A percentile compares a stretch with the other conserved stretches of the same genome.
These are phyloP conservation scores for Tricholoma furcatifolium DNA, from an alignment of 768 basidiomycete species.

Conservation along the genomic window DNA sequence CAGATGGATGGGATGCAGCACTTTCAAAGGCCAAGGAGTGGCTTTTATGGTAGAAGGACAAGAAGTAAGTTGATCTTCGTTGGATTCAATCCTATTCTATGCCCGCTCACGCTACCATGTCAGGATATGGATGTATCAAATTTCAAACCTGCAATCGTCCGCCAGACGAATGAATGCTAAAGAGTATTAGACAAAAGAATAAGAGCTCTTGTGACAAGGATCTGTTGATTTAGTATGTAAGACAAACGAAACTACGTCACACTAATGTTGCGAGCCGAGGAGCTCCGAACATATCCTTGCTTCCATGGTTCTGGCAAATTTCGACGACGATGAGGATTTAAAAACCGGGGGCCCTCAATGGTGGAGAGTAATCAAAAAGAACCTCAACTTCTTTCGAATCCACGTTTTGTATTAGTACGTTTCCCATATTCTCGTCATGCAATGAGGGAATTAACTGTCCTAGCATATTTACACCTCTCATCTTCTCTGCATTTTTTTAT, in stretches of 20 bases:
- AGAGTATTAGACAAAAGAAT: no score
- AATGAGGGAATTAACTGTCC: constrained; percentile 13
- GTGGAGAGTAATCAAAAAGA: constrained; percentile 34
- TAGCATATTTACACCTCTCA: constrained; percentile 76
- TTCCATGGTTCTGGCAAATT: background rate
- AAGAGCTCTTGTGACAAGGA: no score
- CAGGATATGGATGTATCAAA: no score
- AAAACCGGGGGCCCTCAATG: constrained; percentile 9
- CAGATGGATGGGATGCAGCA: constrained; percentile 30
- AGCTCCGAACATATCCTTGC: no score
- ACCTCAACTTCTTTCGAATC: constrained; percentile 68
- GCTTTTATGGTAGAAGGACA: constrained; percentile 5
- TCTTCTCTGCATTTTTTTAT: constrained; percentile 80
- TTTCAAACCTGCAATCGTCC: no score
- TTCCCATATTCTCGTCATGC: background rate
- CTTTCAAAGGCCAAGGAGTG: constrained; percentile 9
- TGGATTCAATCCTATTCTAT: no score
- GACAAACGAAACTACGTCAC: no score
- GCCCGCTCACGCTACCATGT: no score
- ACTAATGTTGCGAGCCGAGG: no score
- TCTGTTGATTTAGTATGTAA: no score
- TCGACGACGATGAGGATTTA: constrained; percentile 12
- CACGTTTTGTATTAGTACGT: constrained; percentile 64
- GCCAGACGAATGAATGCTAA: no score
- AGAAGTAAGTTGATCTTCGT: no score